Evolutionary conservation across 495 filamentous ascomycete genomes (phyloP), one percentile per base, ranked within the genome.

Genomic region (Penicillium coprophilum): DNA sequence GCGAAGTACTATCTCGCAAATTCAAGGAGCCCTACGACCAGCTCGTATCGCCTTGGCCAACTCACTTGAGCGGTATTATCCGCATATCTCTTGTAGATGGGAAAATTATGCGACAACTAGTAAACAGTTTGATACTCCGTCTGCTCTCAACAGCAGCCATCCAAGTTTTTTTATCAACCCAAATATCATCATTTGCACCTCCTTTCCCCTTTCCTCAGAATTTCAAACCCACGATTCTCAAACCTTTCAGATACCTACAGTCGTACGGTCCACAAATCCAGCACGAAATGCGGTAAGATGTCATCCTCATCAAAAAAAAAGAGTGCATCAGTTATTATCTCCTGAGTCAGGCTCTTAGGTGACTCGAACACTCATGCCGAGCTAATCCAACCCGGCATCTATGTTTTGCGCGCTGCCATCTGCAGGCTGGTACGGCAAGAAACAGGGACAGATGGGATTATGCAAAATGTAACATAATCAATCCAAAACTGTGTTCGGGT

Each of bases 221-320:
- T 74, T 0, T 81, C 80, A 20, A 83, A 55, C 0, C 84, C 86
- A 1, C 81, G 85, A 1, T 80, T 85, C 62, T 91, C 90, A 57
- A 84, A 89, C 52, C 87, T 75, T 65, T 90, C 85, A 62, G 90
- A 85, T 31, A 88, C 72, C 73, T 83, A 90, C 50, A 90, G 61
- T 46, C 87, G 75, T 57, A 87, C 76, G 7, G 83, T 80, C 85
- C 84, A 89, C 8, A 85, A 85, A 30, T 83, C 86, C 6, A 87
- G 65, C 58, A 83, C 79, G 24, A 89, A 71, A 68, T 91, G 87
- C 1, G 87, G 77, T 24, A 89, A 60, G 40, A 71, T 73, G 10
- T 85, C 77, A 41, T 75, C 71, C 13, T 70, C 59, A 0, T 86
- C 86, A 8, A 85, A 61, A 65, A 91, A 90, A 71, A 80, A 89